These are phyloP conservation scores for Bipolaris cookei DNA, from an alignment of 2,329 filamentous ascomycete species.

Conservation along the genomic window DNA sequence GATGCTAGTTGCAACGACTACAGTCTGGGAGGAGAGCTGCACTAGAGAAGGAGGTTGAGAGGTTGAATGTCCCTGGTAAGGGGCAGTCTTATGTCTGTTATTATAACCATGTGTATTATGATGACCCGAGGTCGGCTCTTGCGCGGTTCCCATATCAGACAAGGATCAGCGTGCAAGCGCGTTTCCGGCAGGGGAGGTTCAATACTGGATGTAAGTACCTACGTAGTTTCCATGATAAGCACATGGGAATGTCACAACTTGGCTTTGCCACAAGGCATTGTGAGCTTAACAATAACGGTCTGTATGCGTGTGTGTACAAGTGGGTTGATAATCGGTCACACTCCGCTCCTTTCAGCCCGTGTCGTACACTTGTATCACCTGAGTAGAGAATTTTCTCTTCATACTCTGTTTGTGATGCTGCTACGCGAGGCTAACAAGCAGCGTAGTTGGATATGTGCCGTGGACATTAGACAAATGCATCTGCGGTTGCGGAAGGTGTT, in stretches of 20 bases:
- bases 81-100: conserved; percentile 14
- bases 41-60: not conserved
- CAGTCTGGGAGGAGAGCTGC: not conserved
- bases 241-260: not conserved
- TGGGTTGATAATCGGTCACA: not conserved
- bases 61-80: not conserved
- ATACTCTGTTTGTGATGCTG: not conserved
- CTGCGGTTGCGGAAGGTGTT: conserved; percentile 9
- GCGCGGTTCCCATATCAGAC: conserved; percentile 21
- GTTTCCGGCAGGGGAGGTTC: conserved; percentile 17
- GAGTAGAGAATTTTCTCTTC: not conserved
- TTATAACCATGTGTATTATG: conserved; percentile 20
- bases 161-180: conserved; percentile 8
- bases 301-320: conserved; percentile 7
- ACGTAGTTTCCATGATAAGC: conserved; percentile 26
- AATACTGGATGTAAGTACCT: conserved; percentile 13
- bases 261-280: not conserved
- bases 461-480: not conserved
- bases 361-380: not conserved
- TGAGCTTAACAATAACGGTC: not conserved
- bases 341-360: not conserved
- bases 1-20: conserved; percentile 13
- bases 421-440: not conserved
- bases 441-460: not conserved
- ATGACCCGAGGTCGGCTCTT: conserved; percentile 13